Base-by-base conservation (phyloP, 169 alveolate species). In the Plasmodium fragile region DNA sequence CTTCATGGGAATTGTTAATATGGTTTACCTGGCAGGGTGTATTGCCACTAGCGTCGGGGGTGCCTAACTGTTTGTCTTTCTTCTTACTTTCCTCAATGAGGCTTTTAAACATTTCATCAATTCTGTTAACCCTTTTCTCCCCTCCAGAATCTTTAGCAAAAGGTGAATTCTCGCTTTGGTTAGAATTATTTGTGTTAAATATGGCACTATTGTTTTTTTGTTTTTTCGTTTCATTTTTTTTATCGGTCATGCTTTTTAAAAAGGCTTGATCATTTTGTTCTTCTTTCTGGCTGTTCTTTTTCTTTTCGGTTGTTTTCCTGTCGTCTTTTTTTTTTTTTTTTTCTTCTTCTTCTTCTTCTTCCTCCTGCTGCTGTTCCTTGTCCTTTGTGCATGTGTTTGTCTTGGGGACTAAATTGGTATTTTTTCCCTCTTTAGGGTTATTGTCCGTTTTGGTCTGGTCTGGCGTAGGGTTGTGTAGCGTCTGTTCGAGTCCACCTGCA, bases 91-190 rank as follows among this genome's bases (percentile, higher is more conserved):
- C 39, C 45, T 87, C 90, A 39, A 87, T 87, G 34, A 87, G 36
- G 52, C 4, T 87, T 87, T 87, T 87, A 87, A 87, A 87, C 18
- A 87, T 87, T 78, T 87, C 93, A 87, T 87, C 93, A 87, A 87
- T 87, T 77, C 89, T 55, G 53, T 87, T 87, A 25, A 87, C 81
- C 36, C 71, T 87, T 32, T 77, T 78, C n/a, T 72, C 55, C 3
- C 70, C 28, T 77, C 45, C 45, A 49, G 43, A 13, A 77, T 78
- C 41, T 55, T 75, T 87, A 25, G 34, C 25, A 41, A 32, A n/a
- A 77, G 13, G 79, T 22, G 18, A 13, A 77, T 77, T 87, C 32
- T 87, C 73, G 18, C 43, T 87, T 34, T 87, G 82, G 55, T 32
- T 73, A 30, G 11, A 0, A 73, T 34, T 32, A 39, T 73, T 73